A percentile compares a stretch with the other conserved stretches of the same genome.
phyloP scores from a whole-genome alignment of 139 green algal species.

The Micromonas pusilla region DNA sequence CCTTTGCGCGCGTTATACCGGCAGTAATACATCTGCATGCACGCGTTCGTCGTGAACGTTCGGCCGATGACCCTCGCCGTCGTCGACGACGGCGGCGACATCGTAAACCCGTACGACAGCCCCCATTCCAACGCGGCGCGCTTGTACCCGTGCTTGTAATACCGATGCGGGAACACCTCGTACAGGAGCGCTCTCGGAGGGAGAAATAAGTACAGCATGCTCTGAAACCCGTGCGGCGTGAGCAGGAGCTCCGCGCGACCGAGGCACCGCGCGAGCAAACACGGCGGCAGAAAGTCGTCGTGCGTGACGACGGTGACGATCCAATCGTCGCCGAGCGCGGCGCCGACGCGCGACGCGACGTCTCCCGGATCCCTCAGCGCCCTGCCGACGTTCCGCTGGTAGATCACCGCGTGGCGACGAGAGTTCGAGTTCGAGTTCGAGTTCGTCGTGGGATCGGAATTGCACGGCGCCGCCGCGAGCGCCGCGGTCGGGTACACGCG shows the following conservation, averaged over 20 bases:
- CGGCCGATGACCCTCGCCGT: not conserved
- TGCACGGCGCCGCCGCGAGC: too few relatives aligned
- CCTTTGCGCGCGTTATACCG: slow-evolving; percentile 5
- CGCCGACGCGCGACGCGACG: not conserved
- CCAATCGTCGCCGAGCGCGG: not conserved
- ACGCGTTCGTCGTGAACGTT: not conserved
- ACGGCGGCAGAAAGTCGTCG: slow-evolving; percentile 1
- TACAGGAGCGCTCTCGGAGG: not conserved
- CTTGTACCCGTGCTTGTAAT: slow-evolving; percentile 13
- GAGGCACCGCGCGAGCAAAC: not conserved
- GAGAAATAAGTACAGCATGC: not conserved
- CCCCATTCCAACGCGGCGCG: not conserved
- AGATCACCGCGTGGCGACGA: not conserved
- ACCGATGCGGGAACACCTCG: slow-evolving; percentile 3
- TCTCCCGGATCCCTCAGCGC: not conserved
- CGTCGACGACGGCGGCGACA: not conserved
- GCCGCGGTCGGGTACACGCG: not conserved
- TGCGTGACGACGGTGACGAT: not conserved
- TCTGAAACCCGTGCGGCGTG: slow-evolving; percentile 16
- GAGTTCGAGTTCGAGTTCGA: not conserved
- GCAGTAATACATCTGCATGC: slow-evolving; percentile 20
- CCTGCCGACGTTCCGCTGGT: not conserved
- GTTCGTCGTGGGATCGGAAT: not conserved
- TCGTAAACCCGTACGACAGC: not conserved
- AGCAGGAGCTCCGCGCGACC: not conserved